Conservation (phyloP, 176 grass and related monocot genomes). For the Chloris gayana region DNA sequence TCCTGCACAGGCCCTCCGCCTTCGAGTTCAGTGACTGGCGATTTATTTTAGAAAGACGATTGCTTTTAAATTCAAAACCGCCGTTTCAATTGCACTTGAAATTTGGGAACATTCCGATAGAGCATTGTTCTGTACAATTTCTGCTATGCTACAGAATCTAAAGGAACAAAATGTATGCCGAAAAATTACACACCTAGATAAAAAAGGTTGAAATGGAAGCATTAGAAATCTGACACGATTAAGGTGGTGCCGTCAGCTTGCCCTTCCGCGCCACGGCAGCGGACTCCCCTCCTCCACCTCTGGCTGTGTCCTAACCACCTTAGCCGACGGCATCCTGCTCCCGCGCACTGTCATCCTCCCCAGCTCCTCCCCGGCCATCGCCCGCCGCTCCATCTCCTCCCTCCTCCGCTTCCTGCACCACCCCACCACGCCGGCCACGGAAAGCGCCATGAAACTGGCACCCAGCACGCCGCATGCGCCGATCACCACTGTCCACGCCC, state of each 20-base stretch:
- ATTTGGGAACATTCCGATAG: neutral
- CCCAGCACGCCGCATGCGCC: slow-evolving; percentile 26
- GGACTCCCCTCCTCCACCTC: slow-evolving; percentile 35
- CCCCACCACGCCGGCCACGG: slow-evolving; percentile 34
- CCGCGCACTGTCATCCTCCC: slow-evolving; percentile 44
- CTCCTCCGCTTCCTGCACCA: slow-evolving; percentile 47
- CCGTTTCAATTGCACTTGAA: slow-evolving; percentile 18
- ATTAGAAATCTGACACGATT: neutral
- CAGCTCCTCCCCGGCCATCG: slow-evolving; percentile 38
- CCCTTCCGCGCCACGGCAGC: slow-evolving; percentile 26
- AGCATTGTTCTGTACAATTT: neutral
- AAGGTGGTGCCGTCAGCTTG: neutral
- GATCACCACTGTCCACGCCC: slow-evolving; percentile 16
- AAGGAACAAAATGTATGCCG: neutral
- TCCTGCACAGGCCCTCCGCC: too few species aligned
- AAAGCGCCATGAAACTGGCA: neutral
- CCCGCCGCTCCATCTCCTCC: slow-evolving; percentile 53
- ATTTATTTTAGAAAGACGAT: neutral
- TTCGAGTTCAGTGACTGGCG: too few species aligned
- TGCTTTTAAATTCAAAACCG: neutral
- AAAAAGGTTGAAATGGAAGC: neutral
- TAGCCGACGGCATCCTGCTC: slow-evolving; percentile 55
- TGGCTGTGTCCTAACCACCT: slow-evolving; percentile 48
- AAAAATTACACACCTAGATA: slow-evolving; percentile 8
- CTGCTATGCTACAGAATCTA: neutral